Evolutionary conservation across 148 eudicot species (phyloP), one percentile per base, ranked within the genome.

Genomic region (Silene conica): DNA sequence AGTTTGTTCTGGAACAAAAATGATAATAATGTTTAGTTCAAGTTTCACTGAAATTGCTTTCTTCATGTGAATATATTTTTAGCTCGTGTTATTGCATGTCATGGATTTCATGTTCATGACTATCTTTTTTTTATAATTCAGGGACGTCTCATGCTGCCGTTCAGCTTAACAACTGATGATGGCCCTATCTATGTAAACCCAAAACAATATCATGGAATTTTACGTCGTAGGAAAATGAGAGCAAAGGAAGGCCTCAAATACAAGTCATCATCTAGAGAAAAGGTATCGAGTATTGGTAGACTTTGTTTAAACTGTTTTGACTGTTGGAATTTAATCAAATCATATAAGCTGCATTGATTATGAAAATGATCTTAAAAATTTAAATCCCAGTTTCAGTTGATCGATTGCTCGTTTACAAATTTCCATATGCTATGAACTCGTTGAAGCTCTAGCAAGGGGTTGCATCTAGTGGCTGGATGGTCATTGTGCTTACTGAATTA

Each of bases 121-220:
- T 23, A 11, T 23, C 25, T 8, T 31, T 65, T 5, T 5, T 43
- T 63, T 74, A 60, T 50, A 28, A 73, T 78, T 56, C 76, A 90
- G 96, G 93, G 88, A 19, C 88, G 86, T 16, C 67, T 88, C 34
- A 87, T 88, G 90, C 83, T 86, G 9, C 94, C 94, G 31, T 73
- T 86, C 79, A 80, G 82, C 66, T 52, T 88, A 72, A 74, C 84
- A 72, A 72, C 84, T 57, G 88, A 89, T 76, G 92, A 89, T 48
- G 96, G 89, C 45, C 88, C 87, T 23, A 76, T 85, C 56, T 89
- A 85, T 63, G 96, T 90, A 10, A 90, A 90, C 73, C 87, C 92
- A 11, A 90, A 90, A 80, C 96, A 90, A 71, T 90, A 89, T 79
- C 85, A 87, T 86, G 93, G 89, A 68, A 90, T 90, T 78, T 50